Evolutionary conservation across 345 rosid genomes (phyloP).

Genomic region (Ceriops tagal): DNA sequence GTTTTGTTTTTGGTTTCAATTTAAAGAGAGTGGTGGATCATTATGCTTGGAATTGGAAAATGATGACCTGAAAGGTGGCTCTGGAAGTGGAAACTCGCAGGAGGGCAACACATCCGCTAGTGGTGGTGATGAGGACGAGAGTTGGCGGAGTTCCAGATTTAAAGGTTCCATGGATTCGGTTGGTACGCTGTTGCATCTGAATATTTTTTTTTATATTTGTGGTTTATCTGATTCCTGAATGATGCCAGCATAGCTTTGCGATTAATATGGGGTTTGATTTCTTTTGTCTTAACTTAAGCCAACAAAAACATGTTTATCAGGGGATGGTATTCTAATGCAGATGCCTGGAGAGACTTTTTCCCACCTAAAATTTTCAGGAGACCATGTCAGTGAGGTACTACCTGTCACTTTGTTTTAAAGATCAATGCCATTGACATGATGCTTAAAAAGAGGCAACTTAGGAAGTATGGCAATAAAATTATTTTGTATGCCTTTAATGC

Average conservation of each 20-base stretch:
- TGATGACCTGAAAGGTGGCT: conserved; percentile 39
- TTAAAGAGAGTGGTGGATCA: conserved; percentile 43
- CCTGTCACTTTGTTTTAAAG: no score
- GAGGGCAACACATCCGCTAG: conserved; percentile 26
- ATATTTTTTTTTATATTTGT: background rate
- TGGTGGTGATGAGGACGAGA: conserved; percentile 27
- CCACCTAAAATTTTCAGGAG: conserved; percentile 16
- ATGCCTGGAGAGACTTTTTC: conserved; percentile 30
- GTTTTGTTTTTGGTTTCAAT: background rate
- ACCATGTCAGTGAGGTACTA: conserved; percentile 36
- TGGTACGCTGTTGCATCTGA: conserved; percentile 27
- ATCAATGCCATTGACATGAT: no score
- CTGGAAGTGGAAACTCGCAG: conserved; percentile 27
- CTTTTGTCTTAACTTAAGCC: conserved; percentile 13
- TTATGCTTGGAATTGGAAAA: conserved; percentile 67
- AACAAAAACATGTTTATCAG: conserved; percentile 30
- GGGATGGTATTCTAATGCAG: conserved; percentile 28
- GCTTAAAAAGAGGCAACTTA: background rate
- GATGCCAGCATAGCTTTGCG: background rate
- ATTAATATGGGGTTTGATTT: conserved; percentile 6
- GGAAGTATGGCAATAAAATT: background rate
- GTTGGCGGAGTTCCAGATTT: conserved; percentile 23
- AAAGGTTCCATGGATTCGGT: conserved; percentile 15
- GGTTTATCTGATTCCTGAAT: conserved; percentile 12
- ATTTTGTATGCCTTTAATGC: background rate